These are phyloP conservation scores for Arthroderma sp. DNA, from an alignment of 2,329 filamentous ascomycete genomes.

Conservation along the genomic window DNA sequence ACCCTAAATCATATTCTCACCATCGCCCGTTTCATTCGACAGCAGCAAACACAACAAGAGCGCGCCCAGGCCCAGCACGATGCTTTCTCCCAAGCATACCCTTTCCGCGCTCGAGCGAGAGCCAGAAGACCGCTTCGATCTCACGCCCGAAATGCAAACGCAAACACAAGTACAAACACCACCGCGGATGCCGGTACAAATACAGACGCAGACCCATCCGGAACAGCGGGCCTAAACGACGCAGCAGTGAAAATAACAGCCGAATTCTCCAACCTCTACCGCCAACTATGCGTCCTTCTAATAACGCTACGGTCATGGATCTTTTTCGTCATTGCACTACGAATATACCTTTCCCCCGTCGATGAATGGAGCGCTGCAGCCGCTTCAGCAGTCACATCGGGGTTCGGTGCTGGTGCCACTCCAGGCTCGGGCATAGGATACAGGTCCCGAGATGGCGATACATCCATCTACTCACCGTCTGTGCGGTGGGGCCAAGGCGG, in stretches of 20 bases:
- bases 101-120: no score
- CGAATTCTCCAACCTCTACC: conserved; percentile 21
- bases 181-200: no score
- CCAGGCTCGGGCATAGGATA: conserved; percentile 7
- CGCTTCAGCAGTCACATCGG: conserved; percentile 2
- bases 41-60: not conserved
- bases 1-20: conserved; percentile 55
- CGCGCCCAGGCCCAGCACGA: not conserved
- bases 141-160: no score
- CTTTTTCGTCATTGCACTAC: conserved; percentile 25
- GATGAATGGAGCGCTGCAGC: conserved; percentile 13
- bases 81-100: no score
- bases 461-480: no score
- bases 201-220: not conserved
- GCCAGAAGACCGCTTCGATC: no score
- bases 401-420: conserved; percentile 5
- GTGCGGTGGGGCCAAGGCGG: no score
- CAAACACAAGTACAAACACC: no score
- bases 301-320: conserved; percentile 23
- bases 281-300: conserved; percentile 26
- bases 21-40: conserved; percentile 34
- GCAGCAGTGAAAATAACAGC: conserved; percentile 8
- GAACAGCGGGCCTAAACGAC: not conserved
- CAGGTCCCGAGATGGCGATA: no score
- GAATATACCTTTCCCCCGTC: conserved; percentile 24